Base-by-base conservation (phyloP, 2,329 filamentous ascomycete species). In the Neonectria hederae region DNA sequence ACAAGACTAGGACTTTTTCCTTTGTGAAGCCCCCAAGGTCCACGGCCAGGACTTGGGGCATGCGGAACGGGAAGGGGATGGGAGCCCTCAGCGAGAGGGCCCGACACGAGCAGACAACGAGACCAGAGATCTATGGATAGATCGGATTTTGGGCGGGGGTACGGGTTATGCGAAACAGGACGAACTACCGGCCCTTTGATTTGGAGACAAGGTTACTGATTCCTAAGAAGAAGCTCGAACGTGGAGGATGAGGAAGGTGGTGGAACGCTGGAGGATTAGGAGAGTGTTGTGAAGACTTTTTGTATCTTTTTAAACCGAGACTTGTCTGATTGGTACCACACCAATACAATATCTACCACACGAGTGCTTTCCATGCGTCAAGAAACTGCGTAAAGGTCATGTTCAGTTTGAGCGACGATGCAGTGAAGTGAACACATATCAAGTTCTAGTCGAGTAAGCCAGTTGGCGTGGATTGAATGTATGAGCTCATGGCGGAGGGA, bases 1-100 rank as follows among this genome's bases (percentile, higher is more conserved):
- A 46, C 64, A 63, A 60, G 60, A 65, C 52, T 49, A 60, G 17
- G 65, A 69, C 56, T 60, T 58, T 58, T 71, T 73, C 51, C 68
- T 68, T 63, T 69, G 64, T 65, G 48, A 58, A 49, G 58, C 28
- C 30, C 32, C 54, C 49, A 54, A 61, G 45, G 53, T 62, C 49
- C 48, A 60, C 51, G 35, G 35, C 21, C 22, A 55, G 9, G 54
- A 54, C 30, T 24, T 54, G 28, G 60, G 40, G 28, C 21, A 54
- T 42, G 30, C 49, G 48, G 48, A 24, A 38, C 45, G n/a, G 45
- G 52, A 38, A 57, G 45, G 45, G 43, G 55, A 45, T 54, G 40
- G 24, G 28, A 51, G 35, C 24, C 19, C 43, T 40, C 61, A 49
- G 53, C 49, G 35, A 55, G 55, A 49, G 42, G 67, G 68, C 30